Evolutionary conservation across 2,329 filamentous ascomycete genomes (phyloP).

Genomic region (Teratosphaeria pseudoeucalypti): DNA sequence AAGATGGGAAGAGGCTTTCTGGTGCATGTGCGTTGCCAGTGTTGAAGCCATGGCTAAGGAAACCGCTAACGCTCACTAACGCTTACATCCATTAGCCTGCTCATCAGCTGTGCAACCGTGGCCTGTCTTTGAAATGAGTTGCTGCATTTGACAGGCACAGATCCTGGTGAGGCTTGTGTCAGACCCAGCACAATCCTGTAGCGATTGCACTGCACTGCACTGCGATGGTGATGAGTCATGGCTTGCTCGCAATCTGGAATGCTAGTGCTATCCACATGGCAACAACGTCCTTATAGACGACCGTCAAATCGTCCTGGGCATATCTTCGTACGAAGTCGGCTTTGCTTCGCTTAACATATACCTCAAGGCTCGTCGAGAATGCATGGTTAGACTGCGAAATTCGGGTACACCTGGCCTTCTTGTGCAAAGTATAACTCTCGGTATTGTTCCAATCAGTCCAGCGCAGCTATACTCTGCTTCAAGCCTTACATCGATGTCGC

Average conservation of each 20-base stretch:
- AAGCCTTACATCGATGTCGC: neutral
- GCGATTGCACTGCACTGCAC: neutral
- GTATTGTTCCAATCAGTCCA: neutral
- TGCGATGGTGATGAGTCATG: neutral
- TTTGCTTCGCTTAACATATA: neutral
- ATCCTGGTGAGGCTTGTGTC: neutral
- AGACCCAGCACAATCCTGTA: neutral
- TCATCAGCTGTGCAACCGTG: neutral
- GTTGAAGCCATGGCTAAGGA: neutral
- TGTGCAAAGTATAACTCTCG: neutral
- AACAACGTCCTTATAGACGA: neutral
- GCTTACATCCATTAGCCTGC: neutral
- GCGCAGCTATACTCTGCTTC: neutral
- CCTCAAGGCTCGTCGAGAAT: neutral
- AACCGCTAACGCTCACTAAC: neutral
- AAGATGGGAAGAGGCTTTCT: neutral
- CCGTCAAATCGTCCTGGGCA: neutral
- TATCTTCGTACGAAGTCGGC: neutral
- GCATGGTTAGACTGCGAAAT: neutral
- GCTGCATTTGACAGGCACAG: neutral
- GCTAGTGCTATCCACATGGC: neutral
- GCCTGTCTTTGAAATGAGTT: neutral
- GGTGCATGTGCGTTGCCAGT: neutral
- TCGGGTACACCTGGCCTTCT: neutral
- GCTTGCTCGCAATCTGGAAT: neutral